Percentiles rank a stretch among this genome's conserved stretches.
phyloP scores from a whole-genome alignment of 371 early-diverging fungal species.

The Paraphysoderma sedebokerense region DNA sequence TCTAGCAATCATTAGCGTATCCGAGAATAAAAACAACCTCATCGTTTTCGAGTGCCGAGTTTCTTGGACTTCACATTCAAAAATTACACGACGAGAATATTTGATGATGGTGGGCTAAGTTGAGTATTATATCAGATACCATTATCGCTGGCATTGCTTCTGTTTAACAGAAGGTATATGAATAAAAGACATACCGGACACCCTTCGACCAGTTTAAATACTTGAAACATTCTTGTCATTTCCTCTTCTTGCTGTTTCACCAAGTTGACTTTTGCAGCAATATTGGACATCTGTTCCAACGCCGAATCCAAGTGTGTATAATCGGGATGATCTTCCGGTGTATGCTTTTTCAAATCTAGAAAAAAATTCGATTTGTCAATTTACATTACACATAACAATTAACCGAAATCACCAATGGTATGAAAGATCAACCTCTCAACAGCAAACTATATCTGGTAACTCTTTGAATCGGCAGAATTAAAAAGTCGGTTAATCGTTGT shows the following conservation, averaged over 20 bases:
- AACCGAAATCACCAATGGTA: too few species aligned
- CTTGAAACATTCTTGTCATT: slow-evolving; percentile 1
- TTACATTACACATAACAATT: too few species aligned
- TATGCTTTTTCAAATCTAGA: slow-evolving; percentile 43
- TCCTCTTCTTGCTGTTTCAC: slow-evolving; percentile 43
- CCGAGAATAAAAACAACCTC: not conserved
- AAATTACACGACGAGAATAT: too few species aligned
- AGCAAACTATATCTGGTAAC: slow-evolving; percentile 44
- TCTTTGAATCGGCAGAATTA: slow-evolving; percentile 52
- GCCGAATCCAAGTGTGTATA: slow-evolving; percentile 33
- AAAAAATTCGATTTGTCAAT: too few species aligned
- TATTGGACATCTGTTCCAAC: slow-evolving; percentile 30
- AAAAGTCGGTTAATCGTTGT: slow-evolving; percentile 30
- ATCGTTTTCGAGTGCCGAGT: too few species aligned
- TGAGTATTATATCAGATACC: too few species aligned
- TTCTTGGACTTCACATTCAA: too few species aligned
- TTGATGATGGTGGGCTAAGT: too few species aligned
- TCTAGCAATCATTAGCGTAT: not conserved
- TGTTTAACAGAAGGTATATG: too few species aligned
- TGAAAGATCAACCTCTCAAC: too few species aligned
- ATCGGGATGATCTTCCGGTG: slow-evolving; percentile 42
- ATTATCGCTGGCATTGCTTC: too few species aligned
- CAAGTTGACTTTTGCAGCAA: slow-evolving; percentile 50
- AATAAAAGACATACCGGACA: too few species aligned
- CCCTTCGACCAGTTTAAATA: not conserved